Conservation (phyloP, 129 eudicot species). For the Artemisia annua region DNA sequence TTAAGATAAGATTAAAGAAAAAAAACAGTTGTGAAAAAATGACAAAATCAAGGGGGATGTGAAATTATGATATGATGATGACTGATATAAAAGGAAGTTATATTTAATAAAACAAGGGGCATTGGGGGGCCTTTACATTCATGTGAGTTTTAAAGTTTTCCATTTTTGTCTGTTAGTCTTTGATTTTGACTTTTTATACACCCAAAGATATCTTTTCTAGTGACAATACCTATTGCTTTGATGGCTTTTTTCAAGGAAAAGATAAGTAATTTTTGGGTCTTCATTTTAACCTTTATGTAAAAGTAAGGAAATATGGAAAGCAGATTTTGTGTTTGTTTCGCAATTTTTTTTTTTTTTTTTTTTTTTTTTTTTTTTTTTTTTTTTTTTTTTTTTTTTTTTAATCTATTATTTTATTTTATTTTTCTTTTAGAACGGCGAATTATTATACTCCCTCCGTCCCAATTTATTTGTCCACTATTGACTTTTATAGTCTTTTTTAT, state of each 20-base stretch:
- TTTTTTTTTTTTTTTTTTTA: no score
- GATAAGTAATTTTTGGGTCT: no score
- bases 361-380: no score
- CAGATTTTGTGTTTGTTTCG: no score
- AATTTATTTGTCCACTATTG: no score
- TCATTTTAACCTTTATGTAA: neutral
- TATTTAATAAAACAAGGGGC: slow-evolving; percentile 8
- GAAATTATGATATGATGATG: slow-evolving; percentile 5
- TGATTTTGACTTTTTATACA: slow-evolving; percentile 11
- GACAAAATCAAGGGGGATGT: neutral
- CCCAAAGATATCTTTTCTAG: neutral
- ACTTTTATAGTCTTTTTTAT: no score
- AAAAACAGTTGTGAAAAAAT: slow-evolving; percentile 12
- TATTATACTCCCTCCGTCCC: no score
- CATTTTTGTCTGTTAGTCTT: slow-evolving; percentile 15
- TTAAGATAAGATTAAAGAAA: slow-evolving; percentile 31
- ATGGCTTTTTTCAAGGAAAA: no score
- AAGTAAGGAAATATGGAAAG: neutral
- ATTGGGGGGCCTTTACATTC: slow-evolving; percentile 7
- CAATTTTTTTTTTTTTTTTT: no score
- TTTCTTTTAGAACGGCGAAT: no score
- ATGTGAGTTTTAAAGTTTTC: slow-evolving; percentile 2
- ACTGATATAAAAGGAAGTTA: slow-evolving; percentile 19
- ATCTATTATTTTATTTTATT: no score
- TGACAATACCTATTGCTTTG: neutral